Base-by-base conservation (phyloP, 768 basidiomycete species). In the Amanita phalloides region DNA sequence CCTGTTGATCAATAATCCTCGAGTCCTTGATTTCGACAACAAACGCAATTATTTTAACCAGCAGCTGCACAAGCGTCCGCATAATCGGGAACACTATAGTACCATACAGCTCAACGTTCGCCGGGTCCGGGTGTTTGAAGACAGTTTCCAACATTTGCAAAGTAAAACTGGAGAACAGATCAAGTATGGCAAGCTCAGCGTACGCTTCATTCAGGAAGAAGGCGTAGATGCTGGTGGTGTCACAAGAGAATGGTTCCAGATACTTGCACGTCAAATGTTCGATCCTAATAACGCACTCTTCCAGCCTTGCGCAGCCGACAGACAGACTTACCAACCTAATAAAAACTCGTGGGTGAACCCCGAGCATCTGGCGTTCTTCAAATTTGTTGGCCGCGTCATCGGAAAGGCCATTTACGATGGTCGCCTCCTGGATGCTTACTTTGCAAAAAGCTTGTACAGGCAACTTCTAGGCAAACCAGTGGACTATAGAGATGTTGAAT, bases 201-300 rank as follows among this genome's bases (percentile, higher is more conserved):
- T 97, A 53, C 85, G 93, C 48, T 99, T 96, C 71, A 90, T 91
- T 60, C 87, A 92, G 51, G 96, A 99, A 62, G 96, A 98, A 62
- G 96, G 96, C 48, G 91, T 99, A 20, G 96, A 99, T 63, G 96
- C 96, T 0, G 96, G 96, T 20, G 96, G 96, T 58, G 90, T 99
- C 33, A 96, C 96, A 6, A 79, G 95, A 54, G 94, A 98, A 70
- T 97, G 94, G 93, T 97, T 94, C 83, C 90, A 93, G 60, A 95
- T 96, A 48, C 81, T 99, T 14, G 94, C 96, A 1, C 79, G 93
- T 47, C 93, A 96, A 66, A 99, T 99, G 87, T 99, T 99, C 69
- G 92, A 99, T 65, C 95, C 96, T 23, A 91, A 95, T 69, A 96
- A 96, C 59, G 95, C 93, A 4, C 77, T 98, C 25, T 99, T 99